phyloP scores from a whole-genome alignment of 192 early-diverging fungal genomes.

The Backusella australiensis region DNA sequence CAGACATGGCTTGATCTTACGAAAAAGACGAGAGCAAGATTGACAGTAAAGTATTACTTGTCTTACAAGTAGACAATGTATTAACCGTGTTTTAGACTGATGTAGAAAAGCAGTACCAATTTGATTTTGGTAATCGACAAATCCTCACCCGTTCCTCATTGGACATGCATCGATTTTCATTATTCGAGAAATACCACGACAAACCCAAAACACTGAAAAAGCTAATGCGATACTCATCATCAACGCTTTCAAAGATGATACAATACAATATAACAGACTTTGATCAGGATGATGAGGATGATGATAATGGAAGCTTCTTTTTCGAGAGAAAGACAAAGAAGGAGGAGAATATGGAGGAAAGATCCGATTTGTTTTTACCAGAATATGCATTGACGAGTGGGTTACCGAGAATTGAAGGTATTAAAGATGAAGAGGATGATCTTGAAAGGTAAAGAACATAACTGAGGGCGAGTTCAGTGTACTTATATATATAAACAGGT shows the following conservation, averaged over 20 bases:
- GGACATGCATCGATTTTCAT: constrained; percentile 58
- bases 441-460: not conserved
- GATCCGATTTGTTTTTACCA: constrained; percentile 46
- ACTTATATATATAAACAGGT: not conserved
- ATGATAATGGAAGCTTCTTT: constrained; percentile 12
- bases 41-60: constrained; percentile 30
- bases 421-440: not conserved
- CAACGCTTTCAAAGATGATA: constrained; percentile 20
- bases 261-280: constrained; percentile 22
- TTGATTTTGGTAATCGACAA: constrained; percentile 55
- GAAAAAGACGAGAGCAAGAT: constrained; percentile 46
- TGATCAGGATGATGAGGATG: constrained; percentile 44
- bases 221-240: constrained; percentile 26
- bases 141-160: constrained; percentile 51
- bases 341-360: constrained; percentile 16
- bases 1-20: constrained; percentile 56
- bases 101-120: constrained; percentile 40
- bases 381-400: constrained; percentile 48
- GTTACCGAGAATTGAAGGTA: constrained; percentile 37
- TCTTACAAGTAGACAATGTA: too few relatives aligned
- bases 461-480: not conserved
- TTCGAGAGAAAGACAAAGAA: constrained; percentile 27
- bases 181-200: constrained; percentile 44
- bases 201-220: constrained; percentile 16
- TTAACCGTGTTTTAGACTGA: constrained; percentile 10